phyloP scores from a whole-genome alignment of 352 stramenopile genomes.

The Globisporangium cystogenes region DNA sequence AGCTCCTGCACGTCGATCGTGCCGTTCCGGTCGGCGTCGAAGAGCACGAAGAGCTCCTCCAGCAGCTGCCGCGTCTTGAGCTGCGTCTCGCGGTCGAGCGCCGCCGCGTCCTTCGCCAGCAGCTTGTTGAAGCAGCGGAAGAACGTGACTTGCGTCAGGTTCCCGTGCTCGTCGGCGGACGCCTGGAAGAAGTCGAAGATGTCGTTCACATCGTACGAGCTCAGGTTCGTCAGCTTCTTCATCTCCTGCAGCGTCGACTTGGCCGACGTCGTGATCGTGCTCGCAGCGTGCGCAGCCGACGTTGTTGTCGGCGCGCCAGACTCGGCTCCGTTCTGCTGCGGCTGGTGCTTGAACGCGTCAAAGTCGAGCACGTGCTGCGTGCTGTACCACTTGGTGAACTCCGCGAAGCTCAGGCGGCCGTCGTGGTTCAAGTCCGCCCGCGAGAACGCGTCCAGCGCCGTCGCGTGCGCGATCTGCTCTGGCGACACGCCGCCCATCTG shows the following conservation, averaged over 20 bases:
- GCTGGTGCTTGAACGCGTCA: slow-evolving; percentile 13
- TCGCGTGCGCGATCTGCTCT: slow-evolving; percentile 68
- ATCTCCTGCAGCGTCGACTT: slow-evolving; percentile 60
- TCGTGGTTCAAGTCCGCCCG: slow-evolving; percentile 59
- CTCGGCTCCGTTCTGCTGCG: not conserved
- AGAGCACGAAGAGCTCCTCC: slow-evolving; percentile 73
- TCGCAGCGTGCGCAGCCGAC: slow-evolving; percentile 11
- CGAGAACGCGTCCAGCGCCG: slow-evolving; percentile 60
- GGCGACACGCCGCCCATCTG: slow-evolving; percentile 48
- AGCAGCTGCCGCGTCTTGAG: slow-evolving; percentile 43
- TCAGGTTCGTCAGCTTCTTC: slow-evolving; percentile 75
- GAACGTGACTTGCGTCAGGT: slow-evolving; percentile 60
- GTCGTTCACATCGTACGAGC: slow-evolving; percentile 79
- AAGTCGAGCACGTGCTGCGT: slow-evolving; percentile 21
- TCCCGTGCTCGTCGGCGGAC: slow-evolving; percentile 54
- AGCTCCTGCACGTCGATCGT: slow-evolving; percentile 85
- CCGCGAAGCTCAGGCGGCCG: slow-evolving; percentile 62
- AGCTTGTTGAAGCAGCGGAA: slow-evolving; percentile 85
- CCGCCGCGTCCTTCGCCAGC: slow-evolving; percentile 36
- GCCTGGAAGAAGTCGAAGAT: slow-evolving; percentile 85
- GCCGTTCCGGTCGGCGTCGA: slow-evolving; percentile 77
- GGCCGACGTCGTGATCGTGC: not conserved
- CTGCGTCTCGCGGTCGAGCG: slow-evolving; percentile 28
- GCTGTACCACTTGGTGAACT: slow-evolving; percentile 85
- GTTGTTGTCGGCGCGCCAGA: not conserved